Evolutionary conservation across 2,329 filamentous ascomycete genomes (phyloP).

Genomic region (Epichloe glyceriae): DNA sequence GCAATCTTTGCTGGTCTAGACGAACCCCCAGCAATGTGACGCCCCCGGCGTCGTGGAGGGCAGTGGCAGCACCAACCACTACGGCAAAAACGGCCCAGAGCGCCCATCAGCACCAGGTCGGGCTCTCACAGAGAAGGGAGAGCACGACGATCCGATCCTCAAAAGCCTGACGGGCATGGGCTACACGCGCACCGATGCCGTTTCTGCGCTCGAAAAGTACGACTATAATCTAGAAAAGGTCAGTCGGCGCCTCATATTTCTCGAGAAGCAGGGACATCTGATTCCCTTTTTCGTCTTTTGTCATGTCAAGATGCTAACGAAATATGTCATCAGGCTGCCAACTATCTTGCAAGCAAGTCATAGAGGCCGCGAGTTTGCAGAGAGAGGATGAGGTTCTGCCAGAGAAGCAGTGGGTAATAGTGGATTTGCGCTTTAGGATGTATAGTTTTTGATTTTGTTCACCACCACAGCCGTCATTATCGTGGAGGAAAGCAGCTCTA

Average conservation of each 20-base stretch:
- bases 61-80: background rate
- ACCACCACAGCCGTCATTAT: background rate
- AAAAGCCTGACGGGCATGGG: constrained; percentile 87
- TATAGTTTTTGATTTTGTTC: background rate
- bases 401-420: background rate
- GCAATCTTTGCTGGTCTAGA: constrained; percentile 80
- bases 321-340: constrained; percentile 30
- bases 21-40: constrained; percentile 29
- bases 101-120: constrained; percentile 35
- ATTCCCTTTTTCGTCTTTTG: background rate
- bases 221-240: constrained; percentile 96
- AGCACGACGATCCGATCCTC: constrained; percentile 82
- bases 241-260: constrained; percentile 22
- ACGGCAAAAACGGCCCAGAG: constrained; percentile 9
- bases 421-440: background rate
- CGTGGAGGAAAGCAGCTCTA: background rate
- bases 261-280: background rate
- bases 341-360: constrained; percentile 42
- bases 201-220: constrained; percentile 79
- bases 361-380: constrained; percentile 14
- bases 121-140: constrained; percentile 58
- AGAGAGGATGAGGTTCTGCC: background rate
- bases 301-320: constrained; percentile 7
- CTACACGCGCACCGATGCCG: constrained; percentile 59
- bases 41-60: constrained; percentile 6